Percentiles rank a stretch among this genome's conserved stretches.
phyloP scores from a whole-genome alignment of 169 alveolate species.

The Eimeria necatrix region DNA sequence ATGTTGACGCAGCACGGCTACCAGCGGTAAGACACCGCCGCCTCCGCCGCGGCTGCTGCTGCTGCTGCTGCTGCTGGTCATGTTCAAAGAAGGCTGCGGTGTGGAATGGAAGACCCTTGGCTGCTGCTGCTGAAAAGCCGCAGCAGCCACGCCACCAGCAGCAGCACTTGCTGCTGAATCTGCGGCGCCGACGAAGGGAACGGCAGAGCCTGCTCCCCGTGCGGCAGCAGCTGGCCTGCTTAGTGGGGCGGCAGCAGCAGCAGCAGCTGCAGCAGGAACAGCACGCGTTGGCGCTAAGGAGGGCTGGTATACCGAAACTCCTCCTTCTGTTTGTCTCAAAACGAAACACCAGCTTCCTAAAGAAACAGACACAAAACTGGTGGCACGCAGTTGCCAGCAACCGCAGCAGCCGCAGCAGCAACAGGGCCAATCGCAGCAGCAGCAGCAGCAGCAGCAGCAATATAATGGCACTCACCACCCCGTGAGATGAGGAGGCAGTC shows the following conservation, averaged over 20 bases:
- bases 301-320: not conserved
- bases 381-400: not conserved
- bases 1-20: conserved; percentile 11
- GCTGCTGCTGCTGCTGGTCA: not conserved
- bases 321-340: not conserved
- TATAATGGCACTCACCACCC: conserved; percentile 51
- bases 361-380: not conserved
- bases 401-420: conserved; percentile 8
- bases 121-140: not conserved
- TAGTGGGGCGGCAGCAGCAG: conserved; percentile 3
- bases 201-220: not conserved
- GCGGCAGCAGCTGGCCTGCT: not conserved
- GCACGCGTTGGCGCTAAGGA: not conserved
- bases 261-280: conserved; percentile 21
- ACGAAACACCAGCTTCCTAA: conserved; percentile 56
- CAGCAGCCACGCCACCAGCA: not conserved
- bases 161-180: not conserved
- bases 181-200: not conserved
- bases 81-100: not conserved
- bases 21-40: not conserved
- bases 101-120: not conserved
- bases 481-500: conserved; percentile 24
- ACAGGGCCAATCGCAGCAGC: not conserved
- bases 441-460: conserved; percentile 16
- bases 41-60: conserved; percentile 4